Conservation (phyloP, 2,329 filamentous ascomycete species). For the Aureobasidium lini region DNA sequence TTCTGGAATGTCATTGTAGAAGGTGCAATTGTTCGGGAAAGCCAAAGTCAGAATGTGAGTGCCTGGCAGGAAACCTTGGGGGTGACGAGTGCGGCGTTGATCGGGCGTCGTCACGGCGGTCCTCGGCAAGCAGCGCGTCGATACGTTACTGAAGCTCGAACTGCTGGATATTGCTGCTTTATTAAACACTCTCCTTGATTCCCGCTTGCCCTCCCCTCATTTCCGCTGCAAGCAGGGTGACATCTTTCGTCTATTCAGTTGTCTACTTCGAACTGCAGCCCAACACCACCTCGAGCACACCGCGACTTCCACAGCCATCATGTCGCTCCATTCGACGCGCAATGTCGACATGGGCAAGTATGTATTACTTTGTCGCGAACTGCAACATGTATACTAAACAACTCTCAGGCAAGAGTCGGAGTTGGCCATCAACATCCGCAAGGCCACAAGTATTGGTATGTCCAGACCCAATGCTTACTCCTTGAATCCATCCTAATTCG, state of each 20-base stretch:
- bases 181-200: constrained; percentile 3
- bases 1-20: background rate
- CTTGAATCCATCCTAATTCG: constrained; percentile 18
- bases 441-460: constrained; percentile 56
- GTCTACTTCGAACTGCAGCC: background rate
- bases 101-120: constrained; percentile 6
- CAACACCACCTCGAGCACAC: background rate
- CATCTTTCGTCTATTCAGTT: background rate
- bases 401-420: constrained; percentile 52
- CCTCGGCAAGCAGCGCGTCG: background rate
- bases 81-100: constrained; percentile 5
- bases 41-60: background rate
- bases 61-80: background rate
- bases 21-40: background rate
- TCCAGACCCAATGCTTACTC: constrained; percentile 17
- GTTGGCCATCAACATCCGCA: constrained; percentile 59
- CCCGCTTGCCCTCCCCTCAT: constrained; percentile 8
- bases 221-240: background rate
- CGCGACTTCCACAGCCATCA: constrained; percentile 17
- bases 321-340: constrained; percentile 36
- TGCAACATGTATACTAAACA: constrained; percentile 23
- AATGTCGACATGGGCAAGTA: constrained; percentile 58
- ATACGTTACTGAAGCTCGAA: background rate
- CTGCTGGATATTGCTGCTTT: constrained; percentile 3
- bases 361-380: constrained; percentile 25